Evolutionary conservation across 1,284 basidiomycete genomes (phyloP).

Genomic region (Fomitopsis palustris): DNA sequence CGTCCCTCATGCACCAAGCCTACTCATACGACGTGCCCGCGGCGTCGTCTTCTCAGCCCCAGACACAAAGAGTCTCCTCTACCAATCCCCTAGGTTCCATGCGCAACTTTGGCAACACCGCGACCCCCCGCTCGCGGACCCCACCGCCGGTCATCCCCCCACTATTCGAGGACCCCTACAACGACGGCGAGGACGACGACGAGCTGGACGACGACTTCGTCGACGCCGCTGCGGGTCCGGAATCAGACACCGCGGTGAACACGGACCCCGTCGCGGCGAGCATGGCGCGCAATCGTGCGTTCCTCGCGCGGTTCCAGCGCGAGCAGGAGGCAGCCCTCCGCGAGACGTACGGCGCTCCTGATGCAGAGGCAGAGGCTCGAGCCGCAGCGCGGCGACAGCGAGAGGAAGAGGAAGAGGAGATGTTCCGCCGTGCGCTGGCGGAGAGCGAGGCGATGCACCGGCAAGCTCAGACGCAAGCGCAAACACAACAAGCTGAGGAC

Average conservation of each 20-base stretch:
- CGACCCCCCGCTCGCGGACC: background rate
- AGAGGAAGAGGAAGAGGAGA: constrained; percentile 56
- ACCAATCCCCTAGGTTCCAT: background rate
- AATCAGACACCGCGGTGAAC: background rate
- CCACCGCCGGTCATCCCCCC: background rate
- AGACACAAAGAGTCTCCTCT: background rate
- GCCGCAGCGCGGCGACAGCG: constrained; percentile 22
- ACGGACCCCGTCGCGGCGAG: constrained; percentile 64
- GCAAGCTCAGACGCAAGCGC: constrained; percentile 25
- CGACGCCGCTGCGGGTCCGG: too few species aligned
- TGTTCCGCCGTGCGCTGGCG: constrained; percentile 60
- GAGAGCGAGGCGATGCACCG: constrained; percentile 57
- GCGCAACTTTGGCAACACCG: constrained; percentile 4
- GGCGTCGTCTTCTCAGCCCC: background rate
- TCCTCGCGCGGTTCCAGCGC: constrained; percentile 63
- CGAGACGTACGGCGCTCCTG: constrained; percentile 36
- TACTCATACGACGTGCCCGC: constrained; percentile 3
- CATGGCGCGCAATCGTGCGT: constrained; percentile 57
- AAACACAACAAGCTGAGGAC: constrained; percentile 19
- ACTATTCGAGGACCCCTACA: background rate
- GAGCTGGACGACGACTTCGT: background rate
- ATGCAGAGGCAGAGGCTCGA: constrained; percentile 39
- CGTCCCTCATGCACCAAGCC: constrained; percentile 48
- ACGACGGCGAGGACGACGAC: constrained; percentile 5
- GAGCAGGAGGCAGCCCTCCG: constrained; percentile 68